Base-by-base conservation (phyloP, 306 rosid species). In the Medicago lupulina region DNA sequence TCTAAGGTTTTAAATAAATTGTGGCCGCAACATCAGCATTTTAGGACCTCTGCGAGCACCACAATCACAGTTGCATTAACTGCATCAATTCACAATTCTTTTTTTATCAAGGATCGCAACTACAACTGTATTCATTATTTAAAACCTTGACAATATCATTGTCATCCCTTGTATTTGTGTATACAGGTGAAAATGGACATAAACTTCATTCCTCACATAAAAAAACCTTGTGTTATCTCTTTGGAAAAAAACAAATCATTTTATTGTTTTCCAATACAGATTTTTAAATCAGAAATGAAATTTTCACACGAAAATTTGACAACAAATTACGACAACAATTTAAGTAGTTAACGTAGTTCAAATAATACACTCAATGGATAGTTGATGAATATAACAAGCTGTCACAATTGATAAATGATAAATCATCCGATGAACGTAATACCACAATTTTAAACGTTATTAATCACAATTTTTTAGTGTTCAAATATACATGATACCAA, bases 191-290 rank as follows among this genome's bases (percentile, higher is more conserved):
- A 31, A 46, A 51, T 55, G 34, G 64, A 57, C 39, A 55, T 47
- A 43, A 65, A 10, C 50, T 64, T 70, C 68, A 80, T 68, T 47
- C 62, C 50, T 60, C 40, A 25, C 43, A 70, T 60, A 8, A 41
- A 21, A 78, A 70, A 57, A 4, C 38, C 28, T 23, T 40, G 14
- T 40, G 41, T 69, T 69, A 14, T 25, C 64, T n/a, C 38, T 34
- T 41, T 18, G 25, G 43, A 36, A 7, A 21, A 23, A 1, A 16
- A 41, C 10, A 66, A 66, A 39, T 10, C 49, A 10, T 17, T 17
- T 17, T 39, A 64, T 39, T 5, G 31, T 39, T 39, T 36, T 63
- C 49, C 69, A 5, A 9, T 64, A 39, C 70, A 64, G 17, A 16
- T 17, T 16, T 40, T 63, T 36, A 16, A 19, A 55, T 18, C 14